Evolutionary conservation across 139 green algal genomes (phyloP), one percentile per base, ranked within the genome.

Genomic region (Klebsormidium nitens): DNA sequence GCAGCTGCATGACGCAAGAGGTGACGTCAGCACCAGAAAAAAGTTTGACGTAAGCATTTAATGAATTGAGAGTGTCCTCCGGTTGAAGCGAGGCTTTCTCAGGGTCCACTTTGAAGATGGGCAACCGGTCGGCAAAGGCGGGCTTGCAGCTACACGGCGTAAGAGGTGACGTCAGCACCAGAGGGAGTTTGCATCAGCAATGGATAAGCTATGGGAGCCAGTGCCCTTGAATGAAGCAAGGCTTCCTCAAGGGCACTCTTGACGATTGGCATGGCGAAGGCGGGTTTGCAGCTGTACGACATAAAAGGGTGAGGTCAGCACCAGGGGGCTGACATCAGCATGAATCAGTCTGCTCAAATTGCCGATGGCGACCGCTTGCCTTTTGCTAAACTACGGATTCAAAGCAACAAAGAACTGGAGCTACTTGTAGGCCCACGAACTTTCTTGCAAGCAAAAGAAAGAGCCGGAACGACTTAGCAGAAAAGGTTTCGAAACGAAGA

Each of bases 191-290:
- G 17, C 44, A 47, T 58, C 81, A 83, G 35, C 83, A 71, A 69
- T 36, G 88, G 72, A 49, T 91, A 85, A 52, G 85, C 84, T 70
- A 89, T 91, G 61, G 91, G 80, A 35, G 83, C 64, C n/a, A n/a
- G n/a, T n/a, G n/a, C 68, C 75, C 82, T 17, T 69, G 66, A n/a
- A n/a, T n/a, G 37, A 39, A 84, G 50, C 59, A 77, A 56, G 29
- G 57, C 66, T 17, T 55, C 71, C 5, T 32, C 17, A 17, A 44
- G n/a, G 28, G 58, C 55, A 23, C 69, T 52, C 52, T 79, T 40
- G 5, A 65, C 72, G 36, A 74, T 65, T 8, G 11, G 46, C 34
- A 47, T 44, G 8, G 3, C 37, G 55, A 74, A 74, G 1, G 46
- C 28, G 5, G 63, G 72, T 52, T 74, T 72, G 31, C 23, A 26